These are phyloP conservation scores for Pontederia paniculata DNA, from an alignment of 176 grass and related monocot genomes.

Conservation along the genomic window DNA sequence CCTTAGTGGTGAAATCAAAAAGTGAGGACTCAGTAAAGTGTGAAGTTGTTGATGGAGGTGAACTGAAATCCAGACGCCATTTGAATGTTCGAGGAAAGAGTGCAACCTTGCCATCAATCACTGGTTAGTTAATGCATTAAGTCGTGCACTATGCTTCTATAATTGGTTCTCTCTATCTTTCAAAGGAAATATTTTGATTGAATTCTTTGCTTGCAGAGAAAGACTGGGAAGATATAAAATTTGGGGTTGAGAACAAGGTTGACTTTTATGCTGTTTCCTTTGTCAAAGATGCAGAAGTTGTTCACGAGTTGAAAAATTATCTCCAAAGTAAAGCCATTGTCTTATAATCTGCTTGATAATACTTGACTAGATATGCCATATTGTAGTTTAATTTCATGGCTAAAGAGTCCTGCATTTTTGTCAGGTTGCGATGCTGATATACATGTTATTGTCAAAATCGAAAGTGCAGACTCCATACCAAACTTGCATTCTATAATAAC, in stretches of 20 bases:
- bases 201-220: slow-evolving; percentile 58
- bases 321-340: slow-evolving; percentile 52
- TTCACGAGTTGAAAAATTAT: slow-evolving; percentile 94
- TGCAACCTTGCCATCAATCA: slow-evolving; percentile 95
- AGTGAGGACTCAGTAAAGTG: slow-evolving; percentile 87
- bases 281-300: slow-evolving; percentile 97
- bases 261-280: slow-evolving; percentile 99
- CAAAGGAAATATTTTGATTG: not conserved
- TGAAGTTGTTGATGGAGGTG: slow-evolving; percentile 93
- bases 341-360: not conserved
- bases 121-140: slow-evolving; percentile 36
- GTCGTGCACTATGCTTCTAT: not conserved
- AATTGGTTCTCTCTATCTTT: not conserved
- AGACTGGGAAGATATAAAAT: slow-evolving; percentile 99
- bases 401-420: slow-evolving; percentile 16
- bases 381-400: not conserved
- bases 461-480: slow-evolving; percentile 98
- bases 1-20: slow-evolving; percentile 79
- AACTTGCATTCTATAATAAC: slow-evolving; percentile 94
- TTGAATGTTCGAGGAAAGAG: slow-evolving; percentile 97
- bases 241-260: slow-evolving; percentile 96
- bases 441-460: slow-evolving; percentile 96
- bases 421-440: slow-evolving; percentile 77
- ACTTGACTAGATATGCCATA: not conserved
- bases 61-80: slow-evolving; percentile 93